These are phyloP conservation scores for Monascus ruber DNA, from an alignment of 2,329 filamentous ascomycete species.

Conservation along the genomic window DNA sequence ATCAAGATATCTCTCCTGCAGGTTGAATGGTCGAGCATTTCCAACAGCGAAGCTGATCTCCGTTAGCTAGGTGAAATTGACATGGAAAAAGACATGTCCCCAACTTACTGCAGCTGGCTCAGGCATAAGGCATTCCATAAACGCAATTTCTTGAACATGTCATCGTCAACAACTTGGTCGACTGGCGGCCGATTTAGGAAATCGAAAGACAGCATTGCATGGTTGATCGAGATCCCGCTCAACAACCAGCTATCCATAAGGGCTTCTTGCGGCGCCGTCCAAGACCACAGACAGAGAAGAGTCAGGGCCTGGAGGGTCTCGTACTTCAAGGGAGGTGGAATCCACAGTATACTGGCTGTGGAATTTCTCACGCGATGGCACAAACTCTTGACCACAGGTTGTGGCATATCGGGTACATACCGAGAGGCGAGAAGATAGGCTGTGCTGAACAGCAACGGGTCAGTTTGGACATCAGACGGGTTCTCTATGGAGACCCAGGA, in stretches of 20 bases:
- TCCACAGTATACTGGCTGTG: slow-evolving; percentile 18
- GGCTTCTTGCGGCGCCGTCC: slow-evolving; percentile 20
- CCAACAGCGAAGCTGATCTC: slow-evolving; percentile 16
- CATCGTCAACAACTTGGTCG: slow-evolving; percentile 16
- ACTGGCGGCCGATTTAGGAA: slow-evolving; percentile 9
- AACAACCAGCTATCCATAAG: slow-evolving; percentile 26
- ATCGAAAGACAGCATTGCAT: slow-evolving; percentile 16
- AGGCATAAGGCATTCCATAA: slow-evolving; percentile 24
- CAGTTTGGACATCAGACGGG: slow-evolving; percentile 17
- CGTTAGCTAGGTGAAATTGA: slow-evolving; percentile 4
- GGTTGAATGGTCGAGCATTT: slow-evolving; percentile 19
- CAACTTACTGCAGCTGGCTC: slow-evolving; percentile 21
- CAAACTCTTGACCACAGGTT: slow-evolving; percentile 16
- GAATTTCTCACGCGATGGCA: slow-evolving; percentile 22
- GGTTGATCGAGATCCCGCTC: slow-evolving; percentile 26
- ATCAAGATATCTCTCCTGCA: slow-evolving; percentile 18
- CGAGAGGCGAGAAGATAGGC: slow-evolving; percentile 22
- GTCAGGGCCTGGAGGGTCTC: slow-evolving; percentile 21
- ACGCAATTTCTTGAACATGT: slow-evolving; percentile 19
- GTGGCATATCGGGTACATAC: slow-evolving; percentile 20
- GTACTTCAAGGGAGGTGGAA: slow-evolving; percentile 16
- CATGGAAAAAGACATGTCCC: background rate
- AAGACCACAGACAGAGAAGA: slow-evolving; percentile 21
- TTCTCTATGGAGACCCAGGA: slow-evolving; percentile 20
- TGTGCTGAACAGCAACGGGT: slow-evolving; percentile 23